Conservation (phyloP, 345 rosid genomes). For the Eucalyptus erythrocorys region DNA sequence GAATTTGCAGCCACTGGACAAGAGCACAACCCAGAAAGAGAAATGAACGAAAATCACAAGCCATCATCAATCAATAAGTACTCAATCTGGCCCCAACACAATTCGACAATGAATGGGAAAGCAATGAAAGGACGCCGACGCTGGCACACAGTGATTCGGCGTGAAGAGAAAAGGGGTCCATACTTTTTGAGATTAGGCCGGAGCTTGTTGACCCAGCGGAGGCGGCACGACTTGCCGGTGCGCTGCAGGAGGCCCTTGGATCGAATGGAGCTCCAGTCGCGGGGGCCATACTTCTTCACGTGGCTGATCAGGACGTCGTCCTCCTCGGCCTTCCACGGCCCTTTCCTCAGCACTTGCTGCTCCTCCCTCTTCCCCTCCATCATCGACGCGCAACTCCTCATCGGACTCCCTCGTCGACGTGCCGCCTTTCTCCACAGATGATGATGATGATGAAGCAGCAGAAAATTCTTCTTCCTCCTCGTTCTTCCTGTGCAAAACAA, state of each 20-base stretch:
- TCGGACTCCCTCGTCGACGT: neutral
- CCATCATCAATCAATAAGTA: neutral
- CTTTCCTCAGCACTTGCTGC: conserved; percentile 42
- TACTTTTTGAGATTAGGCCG: conserved; percentile 87
- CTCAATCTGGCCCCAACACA: neutral
- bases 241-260: conserved; percentile 89
- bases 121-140: neutral
- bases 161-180: neutral
- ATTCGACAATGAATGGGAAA: neutral
- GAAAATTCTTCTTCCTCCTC: neutral
- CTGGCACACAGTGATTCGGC: neutral
- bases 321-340: conserved; percentile 94
- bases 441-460: neutral
- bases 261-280: conserved; percentile 99
- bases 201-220: conserved; percentile 97
- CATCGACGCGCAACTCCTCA: neutral
- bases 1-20: conserved; percentile 77
- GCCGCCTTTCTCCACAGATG: neutral
- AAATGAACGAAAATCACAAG: neutral
- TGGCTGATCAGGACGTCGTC: conserved; percentile 69
- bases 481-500: neutral
- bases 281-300: conserved; percentile 65
- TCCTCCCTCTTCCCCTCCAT: conserved; percentile 22
- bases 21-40: neutral
- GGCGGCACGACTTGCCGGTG: conserved; percentile 94